Base-by-base conservation (phyloP, 2,329 filamentous ascomycete genomes). In the Calonectria honghensis region DNA sequence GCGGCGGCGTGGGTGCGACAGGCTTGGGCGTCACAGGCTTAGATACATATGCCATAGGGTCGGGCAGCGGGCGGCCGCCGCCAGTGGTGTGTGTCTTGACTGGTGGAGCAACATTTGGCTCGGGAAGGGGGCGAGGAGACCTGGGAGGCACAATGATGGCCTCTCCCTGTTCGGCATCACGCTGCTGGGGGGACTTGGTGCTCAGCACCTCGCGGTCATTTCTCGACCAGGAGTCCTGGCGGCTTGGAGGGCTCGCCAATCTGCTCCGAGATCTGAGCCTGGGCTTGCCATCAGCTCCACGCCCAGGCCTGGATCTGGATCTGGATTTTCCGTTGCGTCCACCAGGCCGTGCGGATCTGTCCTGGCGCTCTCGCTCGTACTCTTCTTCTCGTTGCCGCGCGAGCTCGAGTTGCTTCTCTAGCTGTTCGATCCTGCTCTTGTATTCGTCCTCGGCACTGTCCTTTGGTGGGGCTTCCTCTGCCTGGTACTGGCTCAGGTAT, bases 401-500 rank as follows among this genome's bases (percentile, higher is more conserved):
- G 81, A 90, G 78, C 87, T 94, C 89, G 27, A 92, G 83, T 88
- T 95, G 88, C 86, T 91, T 89, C 85, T 98, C 96, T 6, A 98
- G 89, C 82, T 98, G 93, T 79, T 91, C 91, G 76, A 98, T 93
- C 51, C 96, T 92, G 76, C 89, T 90, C 76, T 89, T 91, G 83
- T 96, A 90, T 69, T 88, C 87, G 24, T 83, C 61, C 82, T 83
- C 84, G 32, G 82, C 84, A 27, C 81, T 76, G 45, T 80, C 78
- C 32, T 78, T 74, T 54, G 77, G 57, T 14, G 72, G 73, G 80
- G 75, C 88, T 84, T 82, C 92, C 78, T 95, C 93, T 27, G 93
- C 92, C 83, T 95, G 94, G 83, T 98, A 98, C 82, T 98, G 94
- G 81, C 94, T 96, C 66, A 98, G 89, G 79, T 93, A 96, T 82